Conservation (phyloP, 2,329 filamentous ascomycete genomes). For the Cladophialophora carrionii region DNA sequence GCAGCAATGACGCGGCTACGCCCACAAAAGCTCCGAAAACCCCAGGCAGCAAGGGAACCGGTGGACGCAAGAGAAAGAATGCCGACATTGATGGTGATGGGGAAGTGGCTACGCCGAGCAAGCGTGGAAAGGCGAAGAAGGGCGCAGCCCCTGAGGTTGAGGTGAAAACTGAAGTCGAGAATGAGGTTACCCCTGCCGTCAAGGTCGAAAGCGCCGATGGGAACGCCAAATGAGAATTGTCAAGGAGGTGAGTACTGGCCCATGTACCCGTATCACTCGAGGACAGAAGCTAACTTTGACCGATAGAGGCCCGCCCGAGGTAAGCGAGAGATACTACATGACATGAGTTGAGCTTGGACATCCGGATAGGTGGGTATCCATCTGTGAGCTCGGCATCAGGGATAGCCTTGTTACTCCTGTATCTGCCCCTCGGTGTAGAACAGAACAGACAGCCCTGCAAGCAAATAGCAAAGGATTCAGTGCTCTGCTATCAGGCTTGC, state of each 20-base stretch:
- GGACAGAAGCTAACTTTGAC: not conserved
- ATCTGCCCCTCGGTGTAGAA: not conserved
- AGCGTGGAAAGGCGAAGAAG: constrained; percentile 21
- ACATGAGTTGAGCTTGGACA: not conserved
- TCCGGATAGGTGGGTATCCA: not conserved
- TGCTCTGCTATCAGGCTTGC: not conserved
- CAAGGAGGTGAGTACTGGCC: not conserved
- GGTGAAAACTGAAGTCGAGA: constrained; percentile 13
- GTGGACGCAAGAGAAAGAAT: constrained; percentile 26
- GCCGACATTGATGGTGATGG: constrained; percentile 12
- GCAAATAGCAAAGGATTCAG: not conserved
- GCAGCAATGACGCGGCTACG: not conserved
- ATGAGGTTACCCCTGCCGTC: not conserved
- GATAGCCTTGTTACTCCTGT: not conserved
- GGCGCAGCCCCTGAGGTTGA: not conserved
- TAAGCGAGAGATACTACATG: not conserved
- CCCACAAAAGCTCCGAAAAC: constrained; percentile 14
- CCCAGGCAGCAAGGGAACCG: constrained; percentile 9
- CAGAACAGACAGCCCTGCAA: not conserved
- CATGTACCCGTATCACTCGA: not conserved
- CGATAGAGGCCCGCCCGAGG: not conserved
- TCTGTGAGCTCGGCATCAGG: not conserved
- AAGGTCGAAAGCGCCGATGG: not conserved
- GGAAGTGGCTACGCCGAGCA: constrained; percentile 12
- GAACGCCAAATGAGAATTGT: not conserved